Conservation (phyloP, 495 filamentous ascomycete genomes). For the Aspergillus funiculosus region DNA sequence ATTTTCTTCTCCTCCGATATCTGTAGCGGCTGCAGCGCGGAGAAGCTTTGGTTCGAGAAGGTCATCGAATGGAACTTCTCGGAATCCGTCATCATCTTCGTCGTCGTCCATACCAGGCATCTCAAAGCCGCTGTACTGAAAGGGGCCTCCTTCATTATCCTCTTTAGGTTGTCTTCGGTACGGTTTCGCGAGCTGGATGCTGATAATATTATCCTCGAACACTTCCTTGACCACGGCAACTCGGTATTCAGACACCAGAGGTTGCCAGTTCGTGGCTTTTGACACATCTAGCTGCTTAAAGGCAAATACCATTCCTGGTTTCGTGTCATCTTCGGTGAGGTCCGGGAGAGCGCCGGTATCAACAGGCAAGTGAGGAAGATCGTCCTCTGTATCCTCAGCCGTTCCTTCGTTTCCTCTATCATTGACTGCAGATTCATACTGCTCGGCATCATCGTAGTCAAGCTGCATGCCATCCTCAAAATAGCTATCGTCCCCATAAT, state of each 20-base stretch:
- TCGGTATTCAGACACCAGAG: constrained; percentile 59
- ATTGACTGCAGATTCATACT: constrained; percentile 12
- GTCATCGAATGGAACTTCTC: constrained; percentile 48
- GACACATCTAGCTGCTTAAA: constrained; percentile 75
- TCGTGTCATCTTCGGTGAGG: constrained; percentile 49
- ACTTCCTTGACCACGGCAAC: constrained; percentile 59
- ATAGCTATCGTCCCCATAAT: constrained; percentile 25
- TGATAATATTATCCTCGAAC: constrained; percentile 41
- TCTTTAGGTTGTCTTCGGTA: constrained; percentile 52
- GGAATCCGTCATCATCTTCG: constrained; percentile 49
- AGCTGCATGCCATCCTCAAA: constrained; percentile 38
- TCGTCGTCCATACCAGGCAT: constrained; percentile 55
- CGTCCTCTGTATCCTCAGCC: constrained; percentile 21
- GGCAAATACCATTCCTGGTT: constrained; percentile 63
- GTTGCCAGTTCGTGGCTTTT: constrained; percentile 70
- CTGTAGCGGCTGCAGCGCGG: constrained; percentile 25
- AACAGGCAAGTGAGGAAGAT: constrained; percentile 62
- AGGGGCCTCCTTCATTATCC: constrained; percentile 48
- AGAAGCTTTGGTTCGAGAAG: constrained; percentile 60
- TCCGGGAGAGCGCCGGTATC: constrained; percentile 52
- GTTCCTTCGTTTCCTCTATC: constrained; percentile 4
- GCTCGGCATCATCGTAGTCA: constrained; percentile 48
- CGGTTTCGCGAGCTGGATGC: constrained; percentile 61
- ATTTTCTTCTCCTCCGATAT: constrained; percentile 22
- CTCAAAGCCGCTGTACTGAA: constrained; percentile 60